Evolutionary conservation across 352 stramenopile genomes (phyloP).

Genomic region (Pilasporangium apinafurcum): DNA sequence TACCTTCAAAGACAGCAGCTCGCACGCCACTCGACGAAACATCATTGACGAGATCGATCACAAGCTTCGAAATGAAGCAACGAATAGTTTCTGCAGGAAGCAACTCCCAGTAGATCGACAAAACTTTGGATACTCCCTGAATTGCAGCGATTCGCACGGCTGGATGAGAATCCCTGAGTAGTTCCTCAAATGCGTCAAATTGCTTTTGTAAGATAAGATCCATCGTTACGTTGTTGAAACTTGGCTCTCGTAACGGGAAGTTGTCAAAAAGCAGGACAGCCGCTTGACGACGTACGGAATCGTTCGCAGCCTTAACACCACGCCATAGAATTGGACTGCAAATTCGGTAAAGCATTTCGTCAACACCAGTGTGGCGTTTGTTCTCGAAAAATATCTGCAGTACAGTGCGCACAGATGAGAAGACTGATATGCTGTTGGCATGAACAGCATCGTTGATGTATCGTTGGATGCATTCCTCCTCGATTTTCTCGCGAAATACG

Average conservation of each 20-base stretch:
- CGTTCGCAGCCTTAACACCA: constrained; percentile 75
- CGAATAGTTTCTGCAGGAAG: constrained; percentile 75
- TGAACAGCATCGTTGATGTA: constrained; percentile 74
- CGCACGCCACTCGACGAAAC: constrained; percentile 67
- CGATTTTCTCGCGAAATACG: constrained; percentile 54
- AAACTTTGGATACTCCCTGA: constrained; percentile 73
- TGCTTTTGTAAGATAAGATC: constrained; percentile 75
- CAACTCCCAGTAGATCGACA: constrained; percentile 84
- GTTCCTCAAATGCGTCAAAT: constrained; percentile 76
- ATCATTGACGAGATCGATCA: constrained; percentile 81
- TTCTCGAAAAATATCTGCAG: constrained; percentile 85
- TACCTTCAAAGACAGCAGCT: constrained; percentile 74
- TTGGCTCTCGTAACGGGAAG: constrained; percentile 72
- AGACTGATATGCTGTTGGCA: constrained; percentile 57
- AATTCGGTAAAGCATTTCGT: constrained; percentile 81
- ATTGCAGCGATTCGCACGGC: constrained; percentile 73
- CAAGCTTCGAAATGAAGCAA: constrained; percentile 75
- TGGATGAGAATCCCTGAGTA: constrained; percentile 69
- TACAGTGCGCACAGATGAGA: constrained; percentile 53
- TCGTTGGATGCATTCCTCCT: constrained; percentile 79
- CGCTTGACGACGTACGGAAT: constrained; percentile 76
- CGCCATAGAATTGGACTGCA: constrained; percentile 84
- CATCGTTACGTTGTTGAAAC: constrained; percentile 72
- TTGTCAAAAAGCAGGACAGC: constrained; percentile 80
- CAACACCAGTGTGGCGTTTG: constrained; percentile 71